Percentiles rank a stretch among this genome's conserved stretches.
These are phyloP conservation scores for Corymbia citriodora DNA, from an alignment of 441 rosid genomes.

Conservation along the genomic window DNA sequence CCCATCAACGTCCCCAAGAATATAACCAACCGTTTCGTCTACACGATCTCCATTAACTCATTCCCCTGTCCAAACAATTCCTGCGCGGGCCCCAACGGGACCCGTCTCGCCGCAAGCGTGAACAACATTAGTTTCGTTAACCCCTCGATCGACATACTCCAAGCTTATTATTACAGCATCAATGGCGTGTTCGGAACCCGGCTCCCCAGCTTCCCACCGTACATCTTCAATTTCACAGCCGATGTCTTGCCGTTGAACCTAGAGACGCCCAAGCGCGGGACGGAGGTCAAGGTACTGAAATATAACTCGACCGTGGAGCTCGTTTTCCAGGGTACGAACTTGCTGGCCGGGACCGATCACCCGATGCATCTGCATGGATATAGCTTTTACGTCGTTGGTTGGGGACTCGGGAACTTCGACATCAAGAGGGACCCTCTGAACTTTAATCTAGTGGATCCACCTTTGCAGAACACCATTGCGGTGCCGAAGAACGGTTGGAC, in stretches of 20 bases:
- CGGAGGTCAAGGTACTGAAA: not conserved
- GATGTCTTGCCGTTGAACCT: not conserved
- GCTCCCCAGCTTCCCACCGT: not conserved
- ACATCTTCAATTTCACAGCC: not conserved
- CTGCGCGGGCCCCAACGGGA: constrained; percentile 28
- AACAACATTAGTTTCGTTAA: not conserved
- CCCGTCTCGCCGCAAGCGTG: constrained; percentile 8
- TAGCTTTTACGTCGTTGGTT: not conserved
- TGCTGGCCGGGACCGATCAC: not conserved
- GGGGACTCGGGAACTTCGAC: not conserved
- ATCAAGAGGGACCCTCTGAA: not conserved
- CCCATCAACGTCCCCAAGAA: constrained; percentile 21
- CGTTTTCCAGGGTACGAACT: not conserved
- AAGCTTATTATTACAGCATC: not conserved
- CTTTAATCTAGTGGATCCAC: not conserved
- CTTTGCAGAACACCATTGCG: not conserved
- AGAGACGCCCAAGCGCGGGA: not conserved
- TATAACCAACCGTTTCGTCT: constrained; percentile 10
- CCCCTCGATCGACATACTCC: not conserved
- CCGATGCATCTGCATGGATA: not conserved
- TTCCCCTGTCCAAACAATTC: constrained; percentile 13
- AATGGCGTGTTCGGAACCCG: not conserved
- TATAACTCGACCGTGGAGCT: not conserved
- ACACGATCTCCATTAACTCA: constrained; percentile 19
- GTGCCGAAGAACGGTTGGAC: not conserved